Percentiles rank a stretch among this genome's conserved stretches.
Evolutionary conservation across 352 stramenopile genomes (phyloP).

Genomic region (Discostella stelligera): DNA sequence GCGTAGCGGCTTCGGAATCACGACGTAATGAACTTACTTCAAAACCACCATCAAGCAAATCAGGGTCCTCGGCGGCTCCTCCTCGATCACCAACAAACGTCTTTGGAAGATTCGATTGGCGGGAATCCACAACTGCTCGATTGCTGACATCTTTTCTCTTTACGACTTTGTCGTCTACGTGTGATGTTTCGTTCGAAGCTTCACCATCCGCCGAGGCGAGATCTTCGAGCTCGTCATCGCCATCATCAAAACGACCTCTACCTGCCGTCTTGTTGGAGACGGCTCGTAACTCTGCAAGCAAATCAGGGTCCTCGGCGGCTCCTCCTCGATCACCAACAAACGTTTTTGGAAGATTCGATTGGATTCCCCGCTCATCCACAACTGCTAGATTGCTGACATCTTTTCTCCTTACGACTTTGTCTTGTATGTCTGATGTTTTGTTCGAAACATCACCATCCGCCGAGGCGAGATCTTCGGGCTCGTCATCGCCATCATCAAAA

Average conservation of each 20-base stretch:
- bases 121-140: background rate
- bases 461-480: too few species aligned
- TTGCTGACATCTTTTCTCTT: too few species aligned
- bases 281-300: constrained; percentile 60
- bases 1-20: background rate
- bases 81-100: constrained; percentile 64
- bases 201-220: too few species aligned
- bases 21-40: constrained; percentile 2
- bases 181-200: too few species aligned
- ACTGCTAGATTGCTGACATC: background rate
- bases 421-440: too few species aligned
- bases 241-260: background rate
- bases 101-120: constrained; percentile 37
- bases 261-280: constrained; percentile 29
- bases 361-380: constrained; percentile 2
- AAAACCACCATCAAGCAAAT: constrained; percentile 29
- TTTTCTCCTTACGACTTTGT: too few species aligned
- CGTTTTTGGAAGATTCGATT: constrained; percentile 49
- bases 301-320: constrained; percentile 59
- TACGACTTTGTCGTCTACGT: too few species aligned
- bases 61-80: constrained; percentile 8
- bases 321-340: constrained; percentile 62
- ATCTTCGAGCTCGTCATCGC: too few species aligned
- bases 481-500: too few species aligned
- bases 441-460: too few species aligned